Evolutionary conservation across 192 early-diverging fungal species (phyloP), one percentile per base, ranked within the genome.

Genomic region (Coemansia sp.): DNA sequence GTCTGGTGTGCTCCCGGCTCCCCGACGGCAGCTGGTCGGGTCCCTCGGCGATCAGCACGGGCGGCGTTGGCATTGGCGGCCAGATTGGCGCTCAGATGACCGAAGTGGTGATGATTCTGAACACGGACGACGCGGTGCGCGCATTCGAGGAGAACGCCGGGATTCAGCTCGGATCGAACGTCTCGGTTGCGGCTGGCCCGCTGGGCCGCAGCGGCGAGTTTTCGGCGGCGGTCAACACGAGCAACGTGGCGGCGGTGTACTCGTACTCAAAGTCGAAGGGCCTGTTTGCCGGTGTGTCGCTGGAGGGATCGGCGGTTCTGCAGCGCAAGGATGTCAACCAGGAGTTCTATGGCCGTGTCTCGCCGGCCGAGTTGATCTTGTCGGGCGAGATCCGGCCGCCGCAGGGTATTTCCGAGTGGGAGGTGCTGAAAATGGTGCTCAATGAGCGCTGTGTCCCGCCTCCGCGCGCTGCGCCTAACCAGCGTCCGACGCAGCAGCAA

Each of bases 231-330:
- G 75, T 85, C 30, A 82, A 88, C 25, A 58, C 71, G 5, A 79
- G 86, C 45, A 86, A 88, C 44, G 68, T 92, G 23, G 91, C 95
- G 1, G 92, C 93, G 23, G 89, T 95, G 31, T 98, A 92, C 78
- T 93, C 92, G 52, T 98, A 98, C 78, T 89, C 91, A 55, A 95
- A 95, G 65, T 86, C 90, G 28, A 90, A 88, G 71, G 95, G 95
- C 23, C 82, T 98, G 53, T 96, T 96, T 86, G 95, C 92, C 5
- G 95, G 95, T 23, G 83, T 91, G 4, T 91, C 90, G 2, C 76
- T 93, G n/a, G 93, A 97, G 62, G 95, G 95, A 23, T 90, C 93
- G 3, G 85, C 88, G 4, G 87, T 98, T 29, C 45, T 90, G 3
- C 87, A 91, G 69, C 83, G 93, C 53, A 85, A 88, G 60, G 91